Base-by-base conservation (phyloP, 148 eudicot species). In the Polygonum maritimum region DNA sequence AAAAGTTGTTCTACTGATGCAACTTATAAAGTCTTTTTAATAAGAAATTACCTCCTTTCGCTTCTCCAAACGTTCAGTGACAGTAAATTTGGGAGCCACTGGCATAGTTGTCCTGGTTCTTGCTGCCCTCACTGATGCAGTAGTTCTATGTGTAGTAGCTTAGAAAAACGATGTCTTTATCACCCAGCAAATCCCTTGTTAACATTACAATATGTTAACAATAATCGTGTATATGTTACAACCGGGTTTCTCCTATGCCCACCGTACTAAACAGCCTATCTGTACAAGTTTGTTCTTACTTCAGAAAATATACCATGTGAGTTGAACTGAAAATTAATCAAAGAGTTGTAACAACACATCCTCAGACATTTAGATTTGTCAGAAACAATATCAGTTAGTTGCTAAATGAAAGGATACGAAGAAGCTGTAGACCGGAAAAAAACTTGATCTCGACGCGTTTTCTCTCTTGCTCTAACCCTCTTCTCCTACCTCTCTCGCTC, bases 1-100 rank as follows among this genome's bases (percentile, higher is more conserved):
- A 44, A 63, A 54, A 78, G 75, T 48, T 6, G 70, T 47, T 21
- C 35, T 35, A 38, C 21, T 44, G 16, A 60, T 73, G 33, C 55
- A 74, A 74, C 6, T 19, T 9, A 3, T 33, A 13, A 67, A 35
- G 15, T 67, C 44, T 67, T 15, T 72, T 44, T 48, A 21, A 35
- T 13, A n/a, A 36, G 5, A 73, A 77, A 71, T 36, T 87, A 96
- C 99, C 97, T 96, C 94, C 80, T 81, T 91, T 36, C 99, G 91
- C 77, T 83, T 91, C 78, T 84, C 87, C 67, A 87, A 74, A 75
- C 99, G 97, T 9, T 83, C 82, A 16, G 47, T 81, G 33, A 80
- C 79, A 76, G 48, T 78, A 76, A 96, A 96, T 77, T 83, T 81
- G 60, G 99, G 99, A 78, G 92, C 97, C 39, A 91, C 87, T 35